phyloP scores from a whole-genome alignment of 176 grass and related monocot genomes.

The Bolboschoenus planiculmis region DNA sequence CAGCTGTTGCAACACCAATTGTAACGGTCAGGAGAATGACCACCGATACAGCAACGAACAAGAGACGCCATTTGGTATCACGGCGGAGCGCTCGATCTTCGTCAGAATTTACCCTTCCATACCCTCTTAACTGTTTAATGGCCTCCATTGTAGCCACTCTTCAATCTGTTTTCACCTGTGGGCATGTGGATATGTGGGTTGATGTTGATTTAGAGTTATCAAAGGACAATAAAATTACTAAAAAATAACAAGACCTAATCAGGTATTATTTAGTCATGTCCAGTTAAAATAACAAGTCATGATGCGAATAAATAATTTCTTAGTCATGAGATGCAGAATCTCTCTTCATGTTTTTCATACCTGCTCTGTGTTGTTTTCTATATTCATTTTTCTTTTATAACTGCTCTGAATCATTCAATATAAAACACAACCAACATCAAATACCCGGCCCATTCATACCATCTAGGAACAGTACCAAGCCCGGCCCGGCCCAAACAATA shows the following conservation, averaged over 20 bases:
- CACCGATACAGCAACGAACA: background rate
- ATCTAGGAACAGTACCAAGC: background rate
- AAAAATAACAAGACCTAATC: background rate
- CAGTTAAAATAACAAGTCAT: background rate
- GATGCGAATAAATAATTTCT: background rate
- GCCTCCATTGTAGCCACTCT: slow-evolving; percentile 10
- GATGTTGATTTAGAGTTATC: background rate
- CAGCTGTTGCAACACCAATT: background rate
- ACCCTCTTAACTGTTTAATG: slow-evolving; percentile 28
- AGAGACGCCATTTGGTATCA: background rate
- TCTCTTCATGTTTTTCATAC: background rate
- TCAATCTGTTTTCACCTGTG: background rate
- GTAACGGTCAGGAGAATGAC: background rate
- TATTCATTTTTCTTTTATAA: background rate
- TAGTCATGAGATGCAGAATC: slow-evolving; percentile 9
- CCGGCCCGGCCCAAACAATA: background rate
- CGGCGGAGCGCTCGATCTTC: slow-evolving; percentile 13
- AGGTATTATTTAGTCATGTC: background rate
- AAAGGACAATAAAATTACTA: background rate
- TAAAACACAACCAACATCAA: background rate
- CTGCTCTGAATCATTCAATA: background rate
- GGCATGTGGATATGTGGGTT: background rate
- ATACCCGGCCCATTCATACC: background rate
- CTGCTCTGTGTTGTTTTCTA: background rate
- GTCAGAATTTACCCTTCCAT: slow-evolving; percentile 21